A percentile compares a stretch with the other conserved stretches of the same genome.
Conservation (phyloP, 2,329 filamentous ascomycete genomes). For the Fusarium temperatum region DNA sequence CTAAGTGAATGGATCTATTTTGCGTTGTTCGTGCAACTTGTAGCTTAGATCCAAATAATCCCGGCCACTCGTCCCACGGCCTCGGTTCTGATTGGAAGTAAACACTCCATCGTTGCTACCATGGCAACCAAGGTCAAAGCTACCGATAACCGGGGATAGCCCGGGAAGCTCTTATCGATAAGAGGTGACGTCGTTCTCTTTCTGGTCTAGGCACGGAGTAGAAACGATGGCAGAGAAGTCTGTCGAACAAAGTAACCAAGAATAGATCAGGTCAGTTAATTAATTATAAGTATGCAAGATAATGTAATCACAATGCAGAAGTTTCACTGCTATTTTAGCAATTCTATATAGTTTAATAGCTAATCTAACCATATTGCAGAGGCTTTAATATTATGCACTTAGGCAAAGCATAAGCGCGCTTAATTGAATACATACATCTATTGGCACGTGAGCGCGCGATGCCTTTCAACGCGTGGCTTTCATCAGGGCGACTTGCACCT, state of each 20-base stretch:
- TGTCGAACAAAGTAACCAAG: not conserved
- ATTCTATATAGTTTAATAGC: not conserved
- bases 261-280: not conserved
- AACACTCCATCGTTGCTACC: slow-evolving; percentile 49
- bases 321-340: not conserved
- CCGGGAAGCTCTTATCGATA: slow-evolving; percentile 41
- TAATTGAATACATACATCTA: slow-evolving; percentile 18
- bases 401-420: not conserved
- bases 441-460: slow-evolving; percentile 31
- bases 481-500: slow-evolving; percentile 7
- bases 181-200: slow-evolving; percentile 32
- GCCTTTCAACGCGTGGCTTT: slow-evolving; percentile 8
- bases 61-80: slow-evolving; percentile 34
- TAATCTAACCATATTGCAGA: not conserved
- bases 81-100: slow-evolving; percentile 43
- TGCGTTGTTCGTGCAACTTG: slow-evolving; percentile 40
- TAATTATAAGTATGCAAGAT: not conserved
- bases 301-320: not conserved
- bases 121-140: slow-evolving; percentile 46
- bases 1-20: slow-evolving; percentile 26
- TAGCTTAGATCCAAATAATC: slow-evolving; percentile 30
- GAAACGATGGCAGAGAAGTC: not conserved
- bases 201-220: not conserved
- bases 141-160: slow-evolving; percentile 33
- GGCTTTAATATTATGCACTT: not conserved